Percentiles rank a stretch among this genome's conserved stretches.
Conservation (phyloP, 768 basidiomycete genomes). For the Termitomyces titanicus region DNA sequence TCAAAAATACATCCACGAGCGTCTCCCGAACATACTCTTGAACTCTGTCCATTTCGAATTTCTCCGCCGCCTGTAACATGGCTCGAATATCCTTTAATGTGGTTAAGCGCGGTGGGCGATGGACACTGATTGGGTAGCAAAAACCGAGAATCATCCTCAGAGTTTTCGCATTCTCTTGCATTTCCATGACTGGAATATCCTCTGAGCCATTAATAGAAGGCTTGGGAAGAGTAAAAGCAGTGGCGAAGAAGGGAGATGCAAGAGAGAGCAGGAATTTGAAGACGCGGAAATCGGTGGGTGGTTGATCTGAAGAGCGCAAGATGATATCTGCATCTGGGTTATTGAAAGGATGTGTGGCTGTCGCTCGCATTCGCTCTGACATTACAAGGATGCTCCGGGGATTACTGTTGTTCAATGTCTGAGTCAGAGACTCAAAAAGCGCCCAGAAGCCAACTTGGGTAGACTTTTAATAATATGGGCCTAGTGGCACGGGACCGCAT, state of each 20-base stretch:
- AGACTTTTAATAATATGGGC: too few relatives aligned
- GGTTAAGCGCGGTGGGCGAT: slow-evolving; percentile 24
- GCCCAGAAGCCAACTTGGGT: not conserved
- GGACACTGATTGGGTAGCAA: slow-evolving; percentile 45
- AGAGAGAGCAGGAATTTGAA: slow-evolving; percentile 52
- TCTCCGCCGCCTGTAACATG: slow-evolving; percentile 42
- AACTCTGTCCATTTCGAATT: slow-evolving; percentile 48
- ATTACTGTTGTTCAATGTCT: not conserved
- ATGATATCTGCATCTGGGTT: slow-evolving; percentile 48
- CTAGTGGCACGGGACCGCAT: too few relatives aligned
- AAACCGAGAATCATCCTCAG: slow-evolving; percentile 40
- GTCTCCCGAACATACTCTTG: slow-evolving; percentile 26
- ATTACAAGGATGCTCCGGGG: not conserved
- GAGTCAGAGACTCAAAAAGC: not conserved
- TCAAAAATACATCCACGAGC: slow-evolving; percentile 31
- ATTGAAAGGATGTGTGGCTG: slow-evolving; percentile 39
- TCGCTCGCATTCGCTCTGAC: not conserved
- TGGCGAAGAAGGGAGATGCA: slow-evolving; percentile 55
- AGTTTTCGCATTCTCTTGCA: slow-evolving; percentile 41
- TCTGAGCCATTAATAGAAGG: slow-evolving; percentile 30
- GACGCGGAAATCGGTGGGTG: slow-evolving; percentile 44
- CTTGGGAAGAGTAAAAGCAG: slow-evolving; percentile 52
- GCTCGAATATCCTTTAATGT: slow-evolving; percentile 37
- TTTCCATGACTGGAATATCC: slow-evolving; percentile 40
- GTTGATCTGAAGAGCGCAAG: slow-evolving; percentile 48